Evolutionary conservation across 129 eudicot species (phyloP).

Genomic region (Escallonia herrerae): DNA sequence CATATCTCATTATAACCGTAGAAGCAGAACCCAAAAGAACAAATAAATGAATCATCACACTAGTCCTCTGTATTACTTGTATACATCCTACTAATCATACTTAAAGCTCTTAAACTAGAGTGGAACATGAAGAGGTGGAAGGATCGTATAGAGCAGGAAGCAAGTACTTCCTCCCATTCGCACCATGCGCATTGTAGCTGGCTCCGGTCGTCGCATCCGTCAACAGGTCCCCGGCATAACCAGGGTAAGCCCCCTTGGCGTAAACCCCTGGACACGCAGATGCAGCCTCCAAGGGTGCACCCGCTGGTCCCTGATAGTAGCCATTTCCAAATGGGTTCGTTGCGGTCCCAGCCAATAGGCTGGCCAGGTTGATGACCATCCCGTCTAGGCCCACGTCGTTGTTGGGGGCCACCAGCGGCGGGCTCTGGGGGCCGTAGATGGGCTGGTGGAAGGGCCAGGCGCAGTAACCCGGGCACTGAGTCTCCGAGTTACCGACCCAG

Average conservation of each 20-base stretch:
- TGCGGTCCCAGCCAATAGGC: conserved; percentile 46
- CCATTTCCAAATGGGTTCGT: conserved; percentile 65
- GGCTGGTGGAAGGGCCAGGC: conserved; percentile 87
- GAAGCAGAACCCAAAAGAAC: too few species aligned
- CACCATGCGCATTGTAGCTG: conserved; percentile 75
- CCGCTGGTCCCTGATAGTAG: conserved; percentile 44
- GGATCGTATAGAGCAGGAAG: conserved; percentile 70
- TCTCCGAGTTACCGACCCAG: conserved; percentile 71
- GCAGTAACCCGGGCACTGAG: conserved; percentile 66
- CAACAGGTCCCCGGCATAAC: conserved; percentile 62
- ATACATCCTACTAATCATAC: too few species aligned
- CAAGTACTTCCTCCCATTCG: conserved; percentile 57
- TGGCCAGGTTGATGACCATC: conserved; percentile 40
- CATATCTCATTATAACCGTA: too few species aligned
- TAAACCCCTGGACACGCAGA: conserved; percentile 69
- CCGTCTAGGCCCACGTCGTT: conserved; percentile 60
- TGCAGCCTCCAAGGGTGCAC: conserved; percentile 55
- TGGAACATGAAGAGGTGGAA: conserved; percentile 42
- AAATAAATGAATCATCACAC: too few species aligned
- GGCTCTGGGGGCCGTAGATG: conserved; percentile 56
- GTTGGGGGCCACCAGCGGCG: conserved; percentile 56
- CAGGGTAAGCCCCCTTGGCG: conserved; percentile 69
- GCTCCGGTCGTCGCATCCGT: conserved; percentile 59
- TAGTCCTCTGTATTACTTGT: too few species aligned
- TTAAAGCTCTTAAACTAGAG: conserved; percentile 26